phyloP scores from a whole-genome alignment of 2,329 filamentous ascomycete species.

The Botrytis squamosa region DNA sequence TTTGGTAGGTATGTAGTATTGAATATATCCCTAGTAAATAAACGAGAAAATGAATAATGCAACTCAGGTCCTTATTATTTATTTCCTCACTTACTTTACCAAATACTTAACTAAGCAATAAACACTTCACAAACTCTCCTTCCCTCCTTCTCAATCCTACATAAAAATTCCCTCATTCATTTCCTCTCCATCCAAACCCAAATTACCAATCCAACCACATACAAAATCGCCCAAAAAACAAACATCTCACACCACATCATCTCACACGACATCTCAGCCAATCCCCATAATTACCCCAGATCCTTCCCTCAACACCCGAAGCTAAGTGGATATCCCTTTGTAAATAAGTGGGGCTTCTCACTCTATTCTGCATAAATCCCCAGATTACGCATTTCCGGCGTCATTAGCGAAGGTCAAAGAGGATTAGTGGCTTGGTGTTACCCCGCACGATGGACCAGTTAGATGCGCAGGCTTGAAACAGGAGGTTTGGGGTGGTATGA shows the following conservation, averaged over 20 bases:
- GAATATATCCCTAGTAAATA: too few species aligned
- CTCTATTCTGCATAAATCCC: background rate
- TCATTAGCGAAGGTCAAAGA: background rate
- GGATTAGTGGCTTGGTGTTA: background rate
- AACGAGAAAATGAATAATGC: too few species aligned
- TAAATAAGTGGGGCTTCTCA: background rate
- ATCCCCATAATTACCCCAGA: slow-evolving; percentile 17
- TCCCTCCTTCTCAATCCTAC: background rate
- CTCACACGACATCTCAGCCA: background rate
- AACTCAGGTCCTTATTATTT: too few species aligned
- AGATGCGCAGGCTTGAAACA: background rate
- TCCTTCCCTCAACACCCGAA: background rate
- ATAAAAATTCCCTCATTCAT: background rate
- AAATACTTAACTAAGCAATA: too few species aligned
- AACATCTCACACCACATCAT: background rate
- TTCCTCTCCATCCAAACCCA: background rate
- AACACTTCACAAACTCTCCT: too few species aligned
- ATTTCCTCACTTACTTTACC: too few species aligned
- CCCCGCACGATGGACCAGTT: slow-evolving; percentile 9
- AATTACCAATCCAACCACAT: background rate
- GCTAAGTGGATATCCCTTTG: background rate
- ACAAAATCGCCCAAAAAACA: background rate
- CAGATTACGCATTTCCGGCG: background rate
- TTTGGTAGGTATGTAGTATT: too few species aligned
- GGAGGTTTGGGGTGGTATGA: background rate